Evolutionary conservation across 768 basidiomycete species (phyloP).

Genomic region (Lentinula aciculospora): DNA sequence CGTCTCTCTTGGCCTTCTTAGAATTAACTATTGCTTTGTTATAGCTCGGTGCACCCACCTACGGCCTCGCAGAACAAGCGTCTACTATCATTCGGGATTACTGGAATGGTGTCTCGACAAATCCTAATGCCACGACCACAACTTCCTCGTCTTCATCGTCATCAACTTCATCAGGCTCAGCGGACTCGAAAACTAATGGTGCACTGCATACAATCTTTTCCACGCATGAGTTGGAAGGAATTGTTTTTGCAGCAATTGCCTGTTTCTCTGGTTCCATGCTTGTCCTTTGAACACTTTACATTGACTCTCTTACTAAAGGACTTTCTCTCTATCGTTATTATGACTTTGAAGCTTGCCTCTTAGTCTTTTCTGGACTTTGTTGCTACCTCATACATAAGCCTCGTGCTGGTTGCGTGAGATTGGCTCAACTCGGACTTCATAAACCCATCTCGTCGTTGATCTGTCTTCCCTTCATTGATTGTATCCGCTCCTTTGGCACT

Average conservation of each 20-base stretch:
- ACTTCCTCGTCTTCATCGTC: neutral
- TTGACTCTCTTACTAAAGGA: too few species aligned
- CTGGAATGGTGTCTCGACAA: conserved; percentile 8
- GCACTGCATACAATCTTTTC: neutral
- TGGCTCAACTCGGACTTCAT: neutral
- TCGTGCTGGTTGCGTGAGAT: neutral
- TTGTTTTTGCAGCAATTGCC: neutral
- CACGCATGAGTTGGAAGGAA: neutral
- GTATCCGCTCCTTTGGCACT: conserved; percentile 2
- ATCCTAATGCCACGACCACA: conserved; percentile 12
- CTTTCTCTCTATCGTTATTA: neutral
- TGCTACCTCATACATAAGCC: neutral
- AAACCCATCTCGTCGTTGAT: neutral
- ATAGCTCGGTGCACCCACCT: conserved; percentile 16
- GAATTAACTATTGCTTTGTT: neutral
- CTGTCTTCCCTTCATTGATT: neutral
- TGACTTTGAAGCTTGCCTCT: neutral
- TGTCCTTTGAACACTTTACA: neutral
- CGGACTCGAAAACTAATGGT: neutral
- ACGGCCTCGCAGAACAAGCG: conserved; percentile 30
- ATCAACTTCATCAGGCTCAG: neutral
- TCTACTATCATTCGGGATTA: conserved; percentile 28
- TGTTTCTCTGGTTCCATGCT: neutral
- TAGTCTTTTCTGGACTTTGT: neutral
- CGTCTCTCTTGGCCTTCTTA: neutral